Evolutionary conservation across 2,329 filamentous ascomycete genomes (phyloP).

Genomic region (Aspergillus latus): DNA sequence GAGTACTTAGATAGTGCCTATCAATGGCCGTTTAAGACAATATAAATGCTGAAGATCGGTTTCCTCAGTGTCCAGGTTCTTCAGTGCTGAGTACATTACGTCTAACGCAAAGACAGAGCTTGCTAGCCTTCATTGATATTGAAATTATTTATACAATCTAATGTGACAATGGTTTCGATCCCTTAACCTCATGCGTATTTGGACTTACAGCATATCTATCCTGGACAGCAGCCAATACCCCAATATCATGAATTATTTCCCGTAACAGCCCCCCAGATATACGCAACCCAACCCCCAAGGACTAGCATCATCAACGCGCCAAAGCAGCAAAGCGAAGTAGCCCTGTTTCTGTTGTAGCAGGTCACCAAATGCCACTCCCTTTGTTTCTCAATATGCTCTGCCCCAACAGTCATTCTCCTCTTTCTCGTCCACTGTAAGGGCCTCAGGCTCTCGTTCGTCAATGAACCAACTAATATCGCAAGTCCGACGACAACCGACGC

Average conservation of each 20-base stretch:
- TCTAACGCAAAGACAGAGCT: too few species aligned
- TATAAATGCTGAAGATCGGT: too few species aligned
- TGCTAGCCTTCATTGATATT: too few species aligned
- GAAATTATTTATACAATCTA: too few species aligned
- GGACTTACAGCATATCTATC: too few species aligned
- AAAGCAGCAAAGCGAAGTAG: constrained; percentile 48
- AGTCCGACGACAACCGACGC: constrained; percentile 50
- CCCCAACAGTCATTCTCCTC: constrained; percentile 48
- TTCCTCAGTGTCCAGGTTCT: too few species aligned
- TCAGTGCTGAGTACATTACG: too few species aligned
- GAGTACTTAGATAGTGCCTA: too few species aligned
- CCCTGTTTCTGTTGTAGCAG: constrained; percentile 40
- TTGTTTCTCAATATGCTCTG: constrained; percentile 46
- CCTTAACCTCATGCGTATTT: too few species aligned
- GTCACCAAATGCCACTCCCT: constrained; percentile 45
- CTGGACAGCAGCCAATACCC: too few species aligned
- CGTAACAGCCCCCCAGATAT: constrained; percentile 62
- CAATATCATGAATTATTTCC: constrained; percentile 42
- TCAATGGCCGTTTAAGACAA: too few species aligned
- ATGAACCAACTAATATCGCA: constrained; percentile 42
- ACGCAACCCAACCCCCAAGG: constrained; percentile 51
- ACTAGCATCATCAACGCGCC: constrained; percentile 47
- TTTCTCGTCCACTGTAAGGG: constrained; percentile 60
- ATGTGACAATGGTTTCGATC: too few species aligned
- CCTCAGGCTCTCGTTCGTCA: constrained; percentile 45